These are phyloP conservation scores for Mycosphaerella arachidis DNA, from an alignment of 2,329 filamentous ascomycete genomes.

Conservation along the genomic window DNA sequence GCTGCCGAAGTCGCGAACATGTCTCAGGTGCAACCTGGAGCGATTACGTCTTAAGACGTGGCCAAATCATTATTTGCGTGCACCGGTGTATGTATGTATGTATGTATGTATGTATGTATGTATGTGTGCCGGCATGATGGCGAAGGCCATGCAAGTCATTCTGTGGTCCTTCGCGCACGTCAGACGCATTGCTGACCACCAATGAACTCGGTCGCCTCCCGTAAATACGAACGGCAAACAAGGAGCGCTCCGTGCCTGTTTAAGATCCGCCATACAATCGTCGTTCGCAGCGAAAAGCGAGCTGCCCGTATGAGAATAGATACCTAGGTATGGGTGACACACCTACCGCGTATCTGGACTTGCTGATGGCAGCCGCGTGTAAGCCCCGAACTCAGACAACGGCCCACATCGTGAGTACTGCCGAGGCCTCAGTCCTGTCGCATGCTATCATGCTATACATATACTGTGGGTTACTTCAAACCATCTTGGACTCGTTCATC, in stretches of 20 bases:
- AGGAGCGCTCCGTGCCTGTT: neutral
- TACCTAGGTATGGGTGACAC: neutral
- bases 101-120: no score
- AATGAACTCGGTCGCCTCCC: neutral
- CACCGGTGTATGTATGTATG: neutral
- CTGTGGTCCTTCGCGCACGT: slow-evolving; percentile 3
- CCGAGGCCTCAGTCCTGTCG: no score
- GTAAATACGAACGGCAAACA: neutral
- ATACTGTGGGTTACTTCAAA: neutral
- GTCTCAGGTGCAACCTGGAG: no score
- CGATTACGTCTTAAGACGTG: no score
- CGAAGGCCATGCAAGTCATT: slow-evolving; percentile 19
- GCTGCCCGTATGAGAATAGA: neutral
- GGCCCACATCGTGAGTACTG: neutral
- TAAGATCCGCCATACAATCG: neutral
- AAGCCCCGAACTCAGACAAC: neutral
- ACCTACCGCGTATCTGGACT: neutral
- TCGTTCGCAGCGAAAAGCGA: neutral
- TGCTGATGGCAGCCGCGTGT: neutral
- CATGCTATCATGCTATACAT: neutral
- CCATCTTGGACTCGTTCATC: slow-evolving; percentile 16
- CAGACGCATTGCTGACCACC: neutral
- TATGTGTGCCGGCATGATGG: slow-evolving; percentile 8
- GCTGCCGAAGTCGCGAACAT: no score
- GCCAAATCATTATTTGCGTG: neutral